phyloP scores from a whole-genome alignment of 495 filamentous ascomycete species.

The Xylaria curta region DNA sequence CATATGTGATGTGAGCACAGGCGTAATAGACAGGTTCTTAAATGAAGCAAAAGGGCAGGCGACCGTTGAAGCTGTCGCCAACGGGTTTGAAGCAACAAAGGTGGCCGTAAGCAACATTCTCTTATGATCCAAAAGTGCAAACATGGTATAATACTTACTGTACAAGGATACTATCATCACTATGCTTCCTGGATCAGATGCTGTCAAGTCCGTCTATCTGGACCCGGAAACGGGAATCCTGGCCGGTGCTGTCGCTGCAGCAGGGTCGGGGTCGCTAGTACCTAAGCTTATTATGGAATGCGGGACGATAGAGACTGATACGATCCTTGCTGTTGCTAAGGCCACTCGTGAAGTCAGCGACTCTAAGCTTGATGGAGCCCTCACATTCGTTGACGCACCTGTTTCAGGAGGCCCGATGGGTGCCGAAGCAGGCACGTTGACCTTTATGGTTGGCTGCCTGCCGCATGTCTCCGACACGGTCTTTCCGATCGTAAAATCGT shows the following conservation, averaged over 20 bases:
- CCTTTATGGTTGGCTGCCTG: slow-evolving; percentile 50
- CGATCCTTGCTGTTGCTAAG: slow-evolving; percentile 38
- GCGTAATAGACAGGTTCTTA: slow-evolving; percentile 45
- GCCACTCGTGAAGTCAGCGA: slow-evolving; percentile 36
- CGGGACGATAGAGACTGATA: slow-evolving; percentile 53
- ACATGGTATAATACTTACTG: neutral
- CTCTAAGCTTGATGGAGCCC: slow-evolving; percentile 15
- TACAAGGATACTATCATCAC: slow-evolving; percentile 48
- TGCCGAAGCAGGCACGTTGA: slow-evolving; percentile 52
- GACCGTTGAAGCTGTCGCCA: slow-evolving; percentile 30
- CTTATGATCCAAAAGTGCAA: neutral
- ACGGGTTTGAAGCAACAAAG: slow-evolving; percentile 51
- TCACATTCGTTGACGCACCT: slow-evolving; percentile 45
- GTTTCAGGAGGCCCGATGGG: slow-evolving; percentile 51
- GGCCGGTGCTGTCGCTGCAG: slow-evolving; percentile 30
- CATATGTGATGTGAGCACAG: slow-evolving; percentile 54
- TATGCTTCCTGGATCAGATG: slow-evolving; percentile 46
- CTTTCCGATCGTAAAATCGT: slow-evolving; percentile 30
- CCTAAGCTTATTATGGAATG: slow-evolving; percentile 51
- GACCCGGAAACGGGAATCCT: slow-evolving; percentile 48
- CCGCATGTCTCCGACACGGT: slow-evolving; percentile 9
- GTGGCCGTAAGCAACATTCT: slow-evolving; percentile 40
- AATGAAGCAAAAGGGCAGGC: slow-evolving; percentile 38
- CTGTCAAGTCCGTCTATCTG: slow-evolving; percentile 48
- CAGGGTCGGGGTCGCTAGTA: neutral